Percentiles rank a stretch among this genome's conserved stretches.
Conservation (phyloP, 1,139 yeast species). For the Saccharomycopsis hybrid region DNA sequence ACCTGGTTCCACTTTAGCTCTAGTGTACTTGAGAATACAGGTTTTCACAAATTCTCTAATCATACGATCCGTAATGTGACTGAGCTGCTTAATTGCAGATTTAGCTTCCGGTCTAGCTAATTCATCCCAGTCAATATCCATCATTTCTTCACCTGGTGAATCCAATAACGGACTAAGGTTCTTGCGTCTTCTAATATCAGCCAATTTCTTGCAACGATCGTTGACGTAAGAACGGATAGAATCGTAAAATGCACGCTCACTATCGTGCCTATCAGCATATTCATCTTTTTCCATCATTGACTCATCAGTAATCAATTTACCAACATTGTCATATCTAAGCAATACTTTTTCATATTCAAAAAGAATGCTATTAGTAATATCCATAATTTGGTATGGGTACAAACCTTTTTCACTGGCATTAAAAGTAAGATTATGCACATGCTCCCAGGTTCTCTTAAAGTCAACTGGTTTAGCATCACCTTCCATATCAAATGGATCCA, state of each 20-base stretch:
- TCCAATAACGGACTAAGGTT: constrained; percentile 41
- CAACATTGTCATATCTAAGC: constrained; percentile 67
- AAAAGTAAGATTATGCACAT: constrained; percentile 69
- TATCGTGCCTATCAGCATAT: constrained; percentile 74
- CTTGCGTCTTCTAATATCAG: constrained; percentile 49
- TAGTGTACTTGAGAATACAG: constrained; percentile 75
- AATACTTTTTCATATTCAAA: constrained; percentile 54
- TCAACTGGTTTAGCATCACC: constrained; percentile 97
- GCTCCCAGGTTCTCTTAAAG: constrained; percentile 92
- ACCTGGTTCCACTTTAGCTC: constrained; percentile 97
- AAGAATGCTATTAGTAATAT: constrained; percentile 49
- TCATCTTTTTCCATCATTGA: constrained; percentile 44
- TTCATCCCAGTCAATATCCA: constrained; percentile 43
- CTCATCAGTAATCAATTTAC: constrained; percentile 40
- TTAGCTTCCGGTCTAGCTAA: constrained; percentile 27
- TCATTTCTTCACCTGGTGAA: constrained; percentile 37
- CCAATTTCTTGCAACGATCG: constrained; percentile 52
- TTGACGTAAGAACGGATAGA: constrained; percentile 61
- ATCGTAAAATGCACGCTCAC: constrained; percentile 75
- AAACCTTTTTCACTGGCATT: constrained; percentile 49
- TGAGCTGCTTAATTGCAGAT: constrained; percentile 62
- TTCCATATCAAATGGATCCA: constrained; percentile 98
- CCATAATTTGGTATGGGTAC: constrained; percentile 63
- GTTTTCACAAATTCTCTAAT: constrained; percentile 66
- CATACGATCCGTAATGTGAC: constrained; percentile 58